phyloP scores from a whole-genome alignment of 345 rosid species.

The Aethionema arabicum region DNA sequence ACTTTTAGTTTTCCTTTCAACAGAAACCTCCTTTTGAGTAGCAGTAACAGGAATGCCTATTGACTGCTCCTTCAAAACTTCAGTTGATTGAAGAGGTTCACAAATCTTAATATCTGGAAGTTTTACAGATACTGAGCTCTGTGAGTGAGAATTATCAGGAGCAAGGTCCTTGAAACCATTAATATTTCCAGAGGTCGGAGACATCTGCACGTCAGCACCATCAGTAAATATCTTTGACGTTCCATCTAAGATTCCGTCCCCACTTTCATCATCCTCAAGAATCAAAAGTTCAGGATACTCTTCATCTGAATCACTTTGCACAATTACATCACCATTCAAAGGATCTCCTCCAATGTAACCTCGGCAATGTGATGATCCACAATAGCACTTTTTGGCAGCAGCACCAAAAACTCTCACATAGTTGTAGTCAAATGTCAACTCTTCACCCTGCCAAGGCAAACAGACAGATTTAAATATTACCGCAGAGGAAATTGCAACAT shows the following conservation, averaged over 20 bases:
- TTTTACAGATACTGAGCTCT: constrained; percentile 36
- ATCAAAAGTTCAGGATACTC: constrained; percentile 93
- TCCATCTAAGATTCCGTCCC: constrained; percentile 39
- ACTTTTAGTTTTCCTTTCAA: constrained; percentile 42
- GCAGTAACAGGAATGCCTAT: constrained; percentile 32
- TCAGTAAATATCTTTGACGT: constrained; percentile 37
- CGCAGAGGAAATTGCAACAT: background rate
- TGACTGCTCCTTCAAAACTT: constrained; percentile 26
- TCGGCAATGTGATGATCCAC: constrained; percentile 81
- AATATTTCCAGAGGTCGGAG: constrained; percentile 33
- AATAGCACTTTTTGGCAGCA: constrained; percentile 94
- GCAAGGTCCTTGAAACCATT: constrained; percentile 40
- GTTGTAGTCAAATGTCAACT: constrained; percentile 96
- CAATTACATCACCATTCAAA: constrained; percentile 63
- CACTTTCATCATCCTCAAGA: constrained; percentile 64
- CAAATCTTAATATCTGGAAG: constrained; percentile 34
- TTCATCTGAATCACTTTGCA: constrained; percentile 97
- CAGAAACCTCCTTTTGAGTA: constrained; percentile 41
- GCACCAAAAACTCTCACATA: constrained; percentile 98
- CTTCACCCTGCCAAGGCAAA: constrained; percentile 66
- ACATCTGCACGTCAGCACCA: constrained; percentile 35
- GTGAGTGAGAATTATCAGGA: constrained; percentile 35
- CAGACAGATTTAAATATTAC: constrained; percentile 24
- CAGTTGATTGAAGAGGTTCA: constrained; percentile 40
- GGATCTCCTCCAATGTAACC: constrained; percentile 99